A percentile compares a stretch with the other conserved stretches of the same genome.
These are phyloP conservation scores for Artemisia annua DNA, from an alignment of 129 eudicot genomes.

Conservation along the genomic window DNA sequence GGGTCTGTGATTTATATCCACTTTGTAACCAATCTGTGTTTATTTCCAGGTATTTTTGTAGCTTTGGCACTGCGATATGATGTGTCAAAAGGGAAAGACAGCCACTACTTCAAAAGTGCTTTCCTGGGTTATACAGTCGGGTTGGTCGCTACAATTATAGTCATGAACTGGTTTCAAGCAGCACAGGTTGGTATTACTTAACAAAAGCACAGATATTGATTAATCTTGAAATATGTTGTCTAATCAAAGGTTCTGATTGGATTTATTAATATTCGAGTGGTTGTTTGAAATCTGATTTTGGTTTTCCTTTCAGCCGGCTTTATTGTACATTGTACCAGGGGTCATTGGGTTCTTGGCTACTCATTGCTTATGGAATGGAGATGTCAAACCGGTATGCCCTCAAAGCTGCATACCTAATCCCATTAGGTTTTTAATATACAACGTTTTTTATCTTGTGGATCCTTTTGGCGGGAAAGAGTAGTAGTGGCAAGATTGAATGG, in stretches of 20 bases:
- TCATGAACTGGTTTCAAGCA: constrained; percentile 99
- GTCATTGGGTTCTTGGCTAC: constrained; percentile 88
- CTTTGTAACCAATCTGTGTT: not conserved
- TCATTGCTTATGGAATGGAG: constrained; percentile 92
- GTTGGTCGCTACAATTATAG: constrained; percentile 62
- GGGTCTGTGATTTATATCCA: not conserved
- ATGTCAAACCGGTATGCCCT: constrained; percentile 69
- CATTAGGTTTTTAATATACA: not conserved
- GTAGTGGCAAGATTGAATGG: too few relatives aligned
- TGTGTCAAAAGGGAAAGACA: constrained; percentile 78
- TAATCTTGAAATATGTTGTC: not conserved
- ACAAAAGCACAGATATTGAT: not conserved
- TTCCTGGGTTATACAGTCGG: constrained; percentile 75
- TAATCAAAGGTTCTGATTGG: not conserved
- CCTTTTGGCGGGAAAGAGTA: not conserved
- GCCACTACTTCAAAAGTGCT: constrained; percentile 90
- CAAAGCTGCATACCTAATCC: constrained; percentile 6
- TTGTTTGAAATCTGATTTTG: not conserved
- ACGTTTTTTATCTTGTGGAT: not conserved
- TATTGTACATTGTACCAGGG: constrained; percentile 85
- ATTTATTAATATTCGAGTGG: not conserved
- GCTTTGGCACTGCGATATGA: constrained; percentile 94
- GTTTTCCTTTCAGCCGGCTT: constrained; percentile 80
- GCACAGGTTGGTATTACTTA: constrained; percentile 67
- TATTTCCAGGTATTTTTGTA: constrained; percentile 74